Evolutionary conservation across 352 stramenopile genomes (phyloP).

Genomic region (Phytophthora pini): DNA sequence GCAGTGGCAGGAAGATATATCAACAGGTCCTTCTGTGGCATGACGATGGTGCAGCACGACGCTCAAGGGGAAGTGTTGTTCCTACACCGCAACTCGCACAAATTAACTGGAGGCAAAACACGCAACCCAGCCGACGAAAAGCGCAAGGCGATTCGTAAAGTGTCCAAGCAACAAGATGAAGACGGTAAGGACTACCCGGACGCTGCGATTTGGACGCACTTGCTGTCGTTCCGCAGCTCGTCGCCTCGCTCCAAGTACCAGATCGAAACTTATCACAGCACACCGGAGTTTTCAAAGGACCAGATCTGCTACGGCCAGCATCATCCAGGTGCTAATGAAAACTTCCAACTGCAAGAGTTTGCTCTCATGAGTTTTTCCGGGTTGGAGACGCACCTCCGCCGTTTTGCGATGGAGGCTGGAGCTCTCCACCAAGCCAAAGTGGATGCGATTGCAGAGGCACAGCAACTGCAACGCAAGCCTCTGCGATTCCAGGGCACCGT

Average conservation of each 20-base stretch:
- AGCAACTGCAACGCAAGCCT: conserved; percentile 8
- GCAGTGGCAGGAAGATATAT: conserved; percentile 44
- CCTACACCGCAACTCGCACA: conserved; percentile 73
- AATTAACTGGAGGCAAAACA: conserved; percentile 40
- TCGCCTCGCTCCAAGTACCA: conserved; percentile 42
- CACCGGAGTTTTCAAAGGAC: conserved; percentile 37
- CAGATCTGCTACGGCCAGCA: conserved; percentile 63
- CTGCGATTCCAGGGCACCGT: conserved; percentile 5
- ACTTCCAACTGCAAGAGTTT: conserved; percentile 40
- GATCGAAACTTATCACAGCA: conserved; percentile 59
- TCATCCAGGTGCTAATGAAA: conserved; percentile 21
- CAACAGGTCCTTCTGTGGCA: conserved; percentile 48
- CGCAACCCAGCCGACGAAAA: conserved; percentile 14
- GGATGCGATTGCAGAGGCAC: conserved; percentile 10
- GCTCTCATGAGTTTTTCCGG: conserved; percentile 23
- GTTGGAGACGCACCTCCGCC: conserved; percentile 33
- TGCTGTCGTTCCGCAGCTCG: conserved; percentile 59
- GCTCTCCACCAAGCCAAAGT: conserved; percentile 18
- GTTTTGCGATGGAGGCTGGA: conserved; percentile 34
- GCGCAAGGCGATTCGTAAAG: neutral
- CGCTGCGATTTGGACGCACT: conserved; percentile 62
- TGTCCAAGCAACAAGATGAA: neutral
- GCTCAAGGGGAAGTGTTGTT: conserved; percentile 53
- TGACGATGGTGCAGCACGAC: conserved; percentile 30
- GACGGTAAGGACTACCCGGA: conserved; percentile 23